Conservation (phyloP, 768 basidiomycete genomes). For the Suillus brevipes region DNA sequence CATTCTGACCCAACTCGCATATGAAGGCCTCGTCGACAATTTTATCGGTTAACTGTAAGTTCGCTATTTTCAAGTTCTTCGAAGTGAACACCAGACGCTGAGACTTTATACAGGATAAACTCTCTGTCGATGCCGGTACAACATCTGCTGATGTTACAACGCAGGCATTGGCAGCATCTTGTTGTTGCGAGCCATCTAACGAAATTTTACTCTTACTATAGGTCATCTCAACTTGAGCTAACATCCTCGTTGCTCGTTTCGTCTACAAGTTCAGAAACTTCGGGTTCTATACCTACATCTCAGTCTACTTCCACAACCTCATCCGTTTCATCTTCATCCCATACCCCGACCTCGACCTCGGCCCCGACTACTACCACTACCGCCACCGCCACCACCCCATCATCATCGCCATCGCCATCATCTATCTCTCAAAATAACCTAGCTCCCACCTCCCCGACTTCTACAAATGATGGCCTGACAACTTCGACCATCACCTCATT, state of each 20-base stretch:
- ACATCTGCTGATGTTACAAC: conserved; percentile 17
- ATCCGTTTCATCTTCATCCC: conserved; percentile 3
- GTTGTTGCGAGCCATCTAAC: neutral
- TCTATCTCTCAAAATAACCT: neutral
- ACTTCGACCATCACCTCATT: conserved; percentile 16
- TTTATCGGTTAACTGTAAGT: conserved; percentile 84
- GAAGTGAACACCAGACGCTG: no score
- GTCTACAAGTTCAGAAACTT: neutral
- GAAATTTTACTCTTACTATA: neutral
- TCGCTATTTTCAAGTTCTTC: conserved; percentile 8
- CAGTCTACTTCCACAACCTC: conserved; percentile 3
- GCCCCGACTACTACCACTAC: neutral
- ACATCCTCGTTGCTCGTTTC: neutral
- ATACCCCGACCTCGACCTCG: neutral
- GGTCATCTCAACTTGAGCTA: neutral
- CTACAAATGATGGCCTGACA: neutral
- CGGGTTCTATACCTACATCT: neutral
- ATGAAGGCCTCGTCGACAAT: conserved; percentile 95
- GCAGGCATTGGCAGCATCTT: conserved; percentile 2
- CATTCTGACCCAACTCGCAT: conserved; percentile 91
- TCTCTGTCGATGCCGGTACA: neutral
- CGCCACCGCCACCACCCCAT: neutral
- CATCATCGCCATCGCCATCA: neutral
- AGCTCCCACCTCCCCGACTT: conserved; percentile 12
- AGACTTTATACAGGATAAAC: conserved; percentile 49